Base-by-base conservation (phyloP, 345 rosid species). In the Abelmoschus esculentus region DNA sequence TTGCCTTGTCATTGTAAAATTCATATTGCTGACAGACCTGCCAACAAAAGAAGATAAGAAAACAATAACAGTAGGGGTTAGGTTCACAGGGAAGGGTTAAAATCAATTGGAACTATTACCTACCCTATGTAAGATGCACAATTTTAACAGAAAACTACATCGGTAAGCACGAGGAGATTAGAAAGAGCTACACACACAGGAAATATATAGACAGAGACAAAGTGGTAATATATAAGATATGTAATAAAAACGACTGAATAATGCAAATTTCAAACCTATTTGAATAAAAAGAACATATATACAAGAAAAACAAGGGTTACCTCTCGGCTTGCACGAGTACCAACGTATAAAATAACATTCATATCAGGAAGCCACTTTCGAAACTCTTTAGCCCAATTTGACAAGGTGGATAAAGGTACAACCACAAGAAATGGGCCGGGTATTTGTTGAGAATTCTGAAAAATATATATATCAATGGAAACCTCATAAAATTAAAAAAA, bases 251-350 rank as follows among this genome's bases (percentile, higher is more conserved):
- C 0, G 26, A 22, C 26, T 22, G 26, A 22, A 22, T 22, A 22
- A 22, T 22, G 26, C 26, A 22, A 22, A 22, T 0, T 22, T 22
- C 26, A 22, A 22, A 22, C 26, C 26, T 22, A 65, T 13, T 14
- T 17, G 32, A 55, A 55, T 44, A 65, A 44, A 22, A 46, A 6
- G 0, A 65, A 34, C 54, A 44, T 2, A 55, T 1, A 1, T 46
- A 65, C 1, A n/a, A 4, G 42, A 70, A 52, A 72, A 70, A 47
- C 38, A 78, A 18, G n/a, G 49, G 79, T 80, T 54, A 92, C 99
- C 98, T 96, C 99, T 74, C 99, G 83, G 84, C 99, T 96, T 26
- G 99, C 97, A 56, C 98, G 97, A 29, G 98, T 96, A 72, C 99
- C 99, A 72, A 96, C 97, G 70, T 96, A 92, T 26, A 96, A 89